Conservation (phyloP, 768 basidiomycete genomes). For the Pleurotus sapidus region DNA sequence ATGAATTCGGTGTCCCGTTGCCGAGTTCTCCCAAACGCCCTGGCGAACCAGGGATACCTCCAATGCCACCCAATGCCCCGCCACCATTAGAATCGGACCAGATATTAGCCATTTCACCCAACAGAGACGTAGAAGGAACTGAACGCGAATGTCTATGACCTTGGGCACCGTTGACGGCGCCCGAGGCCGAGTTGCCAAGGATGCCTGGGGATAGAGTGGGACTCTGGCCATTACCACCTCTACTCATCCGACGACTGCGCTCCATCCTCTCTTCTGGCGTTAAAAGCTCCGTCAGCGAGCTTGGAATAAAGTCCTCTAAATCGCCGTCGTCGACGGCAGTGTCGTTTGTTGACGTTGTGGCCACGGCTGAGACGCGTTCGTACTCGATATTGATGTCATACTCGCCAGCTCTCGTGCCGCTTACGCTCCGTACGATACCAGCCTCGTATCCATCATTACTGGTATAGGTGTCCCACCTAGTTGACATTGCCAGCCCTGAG, state of each 20-base stretch:
- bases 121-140: slow-evolving; percentile 72
- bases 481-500: slow-evolving; percentile 5
- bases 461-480: slow-evolving; percentile 9
- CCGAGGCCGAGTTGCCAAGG: slow-evolving; percentile 15
- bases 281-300: slow-evolving; percentile 83
- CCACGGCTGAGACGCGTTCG: slow-evolving; percentile 22
- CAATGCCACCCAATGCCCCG: slow-evolving; percentile 10
- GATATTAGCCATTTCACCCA: slow-evolving; percentile 76
- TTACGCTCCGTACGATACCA: neutral
- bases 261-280: slow-evolving; percentile 68
- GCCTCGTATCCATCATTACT: too few relatives aligned
- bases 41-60: slow-evolving; percentile 29
- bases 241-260: slow-evolving; percentile 74
- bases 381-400: slow-evolving; percentile 36
- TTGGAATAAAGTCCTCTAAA: slow-evolving; percentile 86
- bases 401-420: slow-evolving; percentile 17
- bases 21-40: slow-evolving; percentile 22
- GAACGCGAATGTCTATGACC: slow-evolving; percentile 81
- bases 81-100: slow-evolving; percentile 61
- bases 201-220: slow-evolving; percentile 12
- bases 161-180: slow-evolving; percentile 21
- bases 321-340: slow-evolving; percentile 70
- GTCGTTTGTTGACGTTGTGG: slow-evolving; percentile 24
- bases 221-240: slow-evolving; percentile 55
- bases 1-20: slow-evolving; percentile 15